Conservation (phyloP, 2,329 filamentous ascomycete genomes). For the Stemphylium lycopersici region DNA sequence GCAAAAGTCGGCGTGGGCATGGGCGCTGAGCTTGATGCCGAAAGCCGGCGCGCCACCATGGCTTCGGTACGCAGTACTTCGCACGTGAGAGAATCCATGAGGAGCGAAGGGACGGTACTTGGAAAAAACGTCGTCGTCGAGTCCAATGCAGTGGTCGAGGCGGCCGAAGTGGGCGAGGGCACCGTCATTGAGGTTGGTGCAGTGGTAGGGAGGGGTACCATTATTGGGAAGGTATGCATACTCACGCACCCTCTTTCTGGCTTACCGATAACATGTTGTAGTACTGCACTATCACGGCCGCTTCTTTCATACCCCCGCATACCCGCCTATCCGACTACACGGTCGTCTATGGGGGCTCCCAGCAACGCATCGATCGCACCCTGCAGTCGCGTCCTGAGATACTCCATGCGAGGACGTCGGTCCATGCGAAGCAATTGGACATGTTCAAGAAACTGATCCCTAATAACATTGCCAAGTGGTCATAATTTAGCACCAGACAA, state of each 20-base stretch:
- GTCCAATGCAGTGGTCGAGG: conserved; percentile 50
- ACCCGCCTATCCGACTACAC: conserved; percentile 54
- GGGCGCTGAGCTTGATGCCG: conserved; percentile 22
- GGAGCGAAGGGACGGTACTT: conserved; percentile 45
- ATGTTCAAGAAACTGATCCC: conserved; percentile 45
- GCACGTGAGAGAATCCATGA: conserved; percentile 17
- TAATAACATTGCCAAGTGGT: conserved; percentile 48
- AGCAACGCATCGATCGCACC: conserved; percentile 50
- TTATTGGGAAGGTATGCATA: conserved; percentile 51
- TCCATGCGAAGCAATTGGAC: conserved; percentile 46
- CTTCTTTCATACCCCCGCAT: conserved; percentile 43
- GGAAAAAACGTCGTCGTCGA: conserved; percentile 54
- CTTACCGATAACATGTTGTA: conserved; percentile 19
- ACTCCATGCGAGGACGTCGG: conserved; percentile 32
- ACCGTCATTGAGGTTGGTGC: conserved; percentile 43
- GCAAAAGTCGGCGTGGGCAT: conserved; percentile 50
- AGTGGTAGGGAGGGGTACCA: conserved; percentile 40
- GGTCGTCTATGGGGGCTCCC: conserved; percentile 51
- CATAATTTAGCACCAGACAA: not conserved
- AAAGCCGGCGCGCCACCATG: conserved; percentile 23
- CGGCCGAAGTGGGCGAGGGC: conserved; percentile 46
- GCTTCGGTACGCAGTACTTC: conserved; percentile 17
- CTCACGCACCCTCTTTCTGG: not conserved
- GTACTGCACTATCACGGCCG: conserved; percentile 54
- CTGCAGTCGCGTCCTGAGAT: conserved; percentile 40